Percentiles rank a stretch among this genome's conserved stretches.
phyloP scores from a whole-genome alignment of 2,329 filamentous ascomycete species.

The Bretziella fagacearum region DNA sequence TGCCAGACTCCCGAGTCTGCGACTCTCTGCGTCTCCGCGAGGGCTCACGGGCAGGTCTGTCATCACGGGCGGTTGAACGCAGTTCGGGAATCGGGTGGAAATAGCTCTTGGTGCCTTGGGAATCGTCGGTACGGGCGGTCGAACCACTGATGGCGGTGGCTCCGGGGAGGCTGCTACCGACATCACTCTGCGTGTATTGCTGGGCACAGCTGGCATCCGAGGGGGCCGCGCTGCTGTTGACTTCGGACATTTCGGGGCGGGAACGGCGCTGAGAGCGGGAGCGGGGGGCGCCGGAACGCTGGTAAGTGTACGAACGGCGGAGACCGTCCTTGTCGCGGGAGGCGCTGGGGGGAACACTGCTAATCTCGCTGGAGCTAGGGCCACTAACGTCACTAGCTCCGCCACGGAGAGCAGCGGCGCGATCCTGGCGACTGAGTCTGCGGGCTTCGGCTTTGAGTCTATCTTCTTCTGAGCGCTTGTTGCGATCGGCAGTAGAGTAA shows the following conservation, averaged over 20 bases:
- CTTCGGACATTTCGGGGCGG: constrained; percentile 19
- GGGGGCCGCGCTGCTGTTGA: constrained; percentile 18
- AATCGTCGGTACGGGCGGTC: constrained; percentile 22
- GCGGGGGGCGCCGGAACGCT: constrained; percentile 23
- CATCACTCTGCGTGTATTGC: background rate
- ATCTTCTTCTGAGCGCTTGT: constrained; percentile 34
- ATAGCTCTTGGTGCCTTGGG: constrained; percentile 41
- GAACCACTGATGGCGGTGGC: constrained; percentile 14
- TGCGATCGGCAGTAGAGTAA: constrained; percentile 42
- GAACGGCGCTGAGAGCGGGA: constrained; percentile 15
- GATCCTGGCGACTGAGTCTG: constrained; percentile 36
- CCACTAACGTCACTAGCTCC: constrained; percentile 10
- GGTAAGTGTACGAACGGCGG: constrained; percentile 37
- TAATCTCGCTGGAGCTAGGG: constrained; percentile 4
- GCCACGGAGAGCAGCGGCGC: constrained; percentile 17
- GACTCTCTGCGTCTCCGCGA: constrained; percentile 10
- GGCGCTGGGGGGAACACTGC: constrained; percentile 2
- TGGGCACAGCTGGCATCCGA: background rate
- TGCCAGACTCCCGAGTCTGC: background rate
- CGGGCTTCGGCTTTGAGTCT: constrained; percentile 39
- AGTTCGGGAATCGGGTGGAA: constrained; percentile 38
- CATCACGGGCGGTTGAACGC: constrained; percentile 19
- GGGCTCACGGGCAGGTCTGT: constrained; percentile 10
- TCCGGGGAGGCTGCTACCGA: constrained; percentile 4
- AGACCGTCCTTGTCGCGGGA: constrained; percentile 13